Conservation (phyloP, 2,329 filamentous ascomycete genomes). For the Colletotrichum tropicicola region DNA sequence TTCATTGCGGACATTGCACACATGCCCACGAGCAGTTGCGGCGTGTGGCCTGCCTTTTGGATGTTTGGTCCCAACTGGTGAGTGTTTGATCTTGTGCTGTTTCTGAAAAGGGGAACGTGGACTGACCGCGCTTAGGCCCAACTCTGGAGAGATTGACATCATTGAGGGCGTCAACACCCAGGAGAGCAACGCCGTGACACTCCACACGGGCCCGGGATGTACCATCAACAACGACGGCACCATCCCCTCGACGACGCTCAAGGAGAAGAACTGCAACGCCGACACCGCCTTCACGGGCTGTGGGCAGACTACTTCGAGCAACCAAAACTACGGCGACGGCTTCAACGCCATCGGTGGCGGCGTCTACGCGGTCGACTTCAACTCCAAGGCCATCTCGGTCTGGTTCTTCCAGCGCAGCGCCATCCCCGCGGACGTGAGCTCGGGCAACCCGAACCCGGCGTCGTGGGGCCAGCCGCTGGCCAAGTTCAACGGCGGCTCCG, state of each 20-base stretch:
- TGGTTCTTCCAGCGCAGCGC: slow-evolving; percentile 80
- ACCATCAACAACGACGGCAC: slow-evolving; percentile 59
- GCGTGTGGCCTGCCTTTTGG: slow-evolving; percentile 81
- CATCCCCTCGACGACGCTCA: slow-evolving; percentile 54
- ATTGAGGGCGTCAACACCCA: slow-evolving; percentile 79
- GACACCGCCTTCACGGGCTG: slow-evolving; percentile 67
- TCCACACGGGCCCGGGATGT: slow-evolving; percentile 74
- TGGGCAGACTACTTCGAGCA: slow-evolving; percentile 58
- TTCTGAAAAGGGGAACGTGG: neutral
- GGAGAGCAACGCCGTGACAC: slow-evolving; percentile 67
- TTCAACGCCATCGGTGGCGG: slow-evolving; percentile 79
- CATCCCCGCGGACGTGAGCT: slow-evolving; percentile 71
- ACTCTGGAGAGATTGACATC: slow-evolving; percentile 79
- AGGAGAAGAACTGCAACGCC: slow-evolving; percentile 65
- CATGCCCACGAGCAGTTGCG: slow-evolving; percentile 78
- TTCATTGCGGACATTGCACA: slow-evolving; percentile 79
- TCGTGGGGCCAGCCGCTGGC: slow-evolving; percentile 77
- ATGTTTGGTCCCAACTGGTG: slow-evolving; percentile 73
- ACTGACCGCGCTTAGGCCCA: slow-evolving; percentile 48
- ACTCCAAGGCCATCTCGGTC: slow-evolving; percentile 73
- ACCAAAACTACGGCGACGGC: slow-evolving; percentile 68
- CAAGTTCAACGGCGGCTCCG: slow-evolving; percentile 70
- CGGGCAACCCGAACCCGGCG: slow-evolving; percentile 68
- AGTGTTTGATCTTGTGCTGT: neutral
- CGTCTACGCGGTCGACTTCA: slow-evolving; percentile 83